Evolutionary conservation across 1,284 basidiomycete genomes (phyloP).

Genomic region (Moesziomyces parantarcticus): DNA sequence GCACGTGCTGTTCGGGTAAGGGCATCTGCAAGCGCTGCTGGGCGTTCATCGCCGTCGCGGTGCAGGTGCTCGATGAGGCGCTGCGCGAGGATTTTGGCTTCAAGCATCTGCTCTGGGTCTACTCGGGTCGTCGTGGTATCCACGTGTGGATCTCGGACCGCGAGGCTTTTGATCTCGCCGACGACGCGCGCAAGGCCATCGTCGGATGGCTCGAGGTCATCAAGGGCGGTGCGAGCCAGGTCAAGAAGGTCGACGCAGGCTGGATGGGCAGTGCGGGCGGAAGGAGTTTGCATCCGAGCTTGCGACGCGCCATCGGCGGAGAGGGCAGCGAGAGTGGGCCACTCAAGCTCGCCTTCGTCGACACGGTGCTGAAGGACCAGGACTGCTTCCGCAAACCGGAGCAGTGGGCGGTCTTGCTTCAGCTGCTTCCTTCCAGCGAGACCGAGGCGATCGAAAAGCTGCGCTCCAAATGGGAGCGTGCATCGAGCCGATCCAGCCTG

Average conservation of each 20-base stretch:
- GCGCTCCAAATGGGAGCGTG: slow-evolving; percentile 74
- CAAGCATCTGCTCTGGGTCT: slow-evolving; percentile 89
- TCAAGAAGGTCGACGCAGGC: slow-evolving; percentile 80
- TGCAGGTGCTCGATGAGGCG: slow-evolving; percentile 83
- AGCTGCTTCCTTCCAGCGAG: slow-evolving; percentile 74
- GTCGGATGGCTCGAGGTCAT: slow-evolving; percentile 89
- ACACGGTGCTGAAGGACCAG: slow-evolving; percentile 84
- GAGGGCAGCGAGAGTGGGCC: slow-evolving; percentile 68
- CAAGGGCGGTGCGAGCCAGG: slow-evolving; percentile 79
- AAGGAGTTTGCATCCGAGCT: slow-evolving; percentile 69
- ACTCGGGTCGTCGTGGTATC: slow-evolving; percentile 96
- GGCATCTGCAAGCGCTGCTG: slow-evolving; percentile 93
- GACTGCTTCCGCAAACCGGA: slow-evolving; percentile 80
- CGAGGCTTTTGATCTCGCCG: slow-evolving; percentile 86
- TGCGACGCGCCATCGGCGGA: slow-evolving; percentile 61
- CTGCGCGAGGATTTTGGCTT: slow-evolving; percentile 85
- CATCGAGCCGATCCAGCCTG: slow-evolving; percentile 74
- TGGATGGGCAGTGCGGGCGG: slow-evolving; percentile 73
- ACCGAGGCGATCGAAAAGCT: slow-evolving; percentile 68
- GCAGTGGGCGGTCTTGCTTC: slow-evolving; percentile 80
- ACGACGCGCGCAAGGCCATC: slow-evolving; percentile 87
- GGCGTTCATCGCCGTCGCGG: slow-evolving; percentile 92
- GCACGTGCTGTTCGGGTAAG: slow-evolving; percentile 92
- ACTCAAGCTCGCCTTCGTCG: slow-evolving; percentile 75
- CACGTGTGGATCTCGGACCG: slow-evolving; percentile 97